phyloP scores from a whole-genome alignment of 2,329 filamentous ascomycete genomes.

The Canariomyces notabilis region DNA sequence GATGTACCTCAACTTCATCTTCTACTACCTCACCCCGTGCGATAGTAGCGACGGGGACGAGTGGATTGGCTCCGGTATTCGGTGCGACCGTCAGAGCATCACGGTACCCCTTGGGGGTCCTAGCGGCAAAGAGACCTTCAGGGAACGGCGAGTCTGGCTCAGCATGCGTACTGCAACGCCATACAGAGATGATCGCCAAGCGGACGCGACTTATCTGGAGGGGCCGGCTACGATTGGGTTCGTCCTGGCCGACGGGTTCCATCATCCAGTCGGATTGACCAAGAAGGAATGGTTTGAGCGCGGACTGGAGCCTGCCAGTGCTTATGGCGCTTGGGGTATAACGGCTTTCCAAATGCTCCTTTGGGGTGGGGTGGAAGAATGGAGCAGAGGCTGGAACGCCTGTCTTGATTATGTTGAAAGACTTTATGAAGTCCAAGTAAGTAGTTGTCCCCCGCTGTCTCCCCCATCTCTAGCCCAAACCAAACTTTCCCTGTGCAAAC shows the following conservation, averaged over 20 bases:
- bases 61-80: constrained; percentile 3
- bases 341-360: constrained; percentile 6
- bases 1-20: constrained; percentile 8
- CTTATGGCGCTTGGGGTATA: not conserved
- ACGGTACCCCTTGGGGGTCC: not conserved
- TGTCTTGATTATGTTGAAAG: constrained; percentile 2
- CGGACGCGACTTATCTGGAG: not conserved
- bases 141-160: constrained; percentile 3
- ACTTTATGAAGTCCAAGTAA: not conserved
- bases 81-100: not conserved
- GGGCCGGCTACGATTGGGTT: not conserved
- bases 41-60: not conserved
- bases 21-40: not conserved
- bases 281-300: not conserved
- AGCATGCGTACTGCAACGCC: not conserved
- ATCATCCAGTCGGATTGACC: not conserved
- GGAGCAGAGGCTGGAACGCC: not conserved
- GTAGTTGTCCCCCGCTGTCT: too few species aligned
- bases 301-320: not conserved
- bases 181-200: not conserved
- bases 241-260: not conserved
- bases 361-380: not conserved
- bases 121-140: not conserved
- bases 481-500: not conserved
- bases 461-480: not conserved